A percentile compares a stretch with the other conserved stretches of the same genome.
Evolutionary conservation across 2,329 filamentous ascomycete species (phyloP).

Genomic region (Cytospora paraplurivora): DNA sequence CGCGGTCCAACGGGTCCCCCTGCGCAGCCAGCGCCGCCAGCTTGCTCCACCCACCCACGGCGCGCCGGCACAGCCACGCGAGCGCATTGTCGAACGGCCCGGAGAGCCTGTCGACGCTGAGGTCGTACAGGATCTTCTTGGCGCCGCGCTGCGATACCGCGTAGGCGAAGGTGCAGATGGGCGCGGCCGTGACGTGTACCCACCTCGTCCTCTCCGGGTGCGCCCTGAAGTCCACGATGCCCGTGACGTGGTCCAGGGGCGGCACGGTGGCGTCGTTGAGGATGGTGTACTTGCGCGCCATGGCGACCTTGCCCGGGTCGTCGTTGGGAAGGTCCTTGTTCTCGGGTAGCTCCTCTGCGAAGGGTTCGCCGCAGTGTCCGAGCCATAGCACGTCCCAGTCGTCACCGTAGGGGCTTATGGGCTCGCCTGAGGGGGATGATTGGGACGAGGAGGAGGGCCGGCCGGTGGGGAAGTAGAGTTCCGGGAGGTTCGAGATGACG

Average conservation of each 20-base stretch:
- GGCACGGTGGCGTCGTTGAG: constrained; percentile 36
- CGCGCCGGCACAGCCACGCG: constrained; percentile 37
- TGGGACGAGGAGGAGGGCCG: constrained; percentile 13
- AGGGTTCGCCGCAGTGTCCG: constrained; percentile 48
- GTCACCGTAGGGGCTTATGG: constrained; percentile 44
- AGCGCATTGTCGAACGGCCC: constrained; percentile 40
- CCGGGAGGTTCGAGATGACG: constrained; percentile 23
- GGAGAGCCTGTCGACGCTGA: constrained; percentile 36
- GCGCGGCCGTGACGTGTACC: constrained; percentile 40
- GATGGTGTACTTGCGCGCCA: constrained; percentile 28
- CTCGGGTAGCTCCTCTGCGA: constrained; percentile 33
- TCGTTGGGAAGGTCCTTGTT: constrained; percentile 13
- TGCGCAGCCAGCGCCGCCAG: constrained; percentile 7
- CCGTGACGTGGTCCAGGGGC: constrained; percentile 32
- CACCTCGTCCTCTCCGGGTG: constrained; percentile 41
- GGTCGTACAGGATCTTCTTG: constrained; percentile 35
- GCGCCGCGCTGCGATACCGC: constrained; percentile 35
- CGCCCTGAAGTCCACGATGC: constrained; percentile 34
- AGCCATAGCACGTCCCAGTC: constrained; percentile 58
- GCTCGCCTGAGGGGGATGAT: constrained; percentile 26
- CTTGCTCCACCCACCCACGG: constrained; percentile 32
- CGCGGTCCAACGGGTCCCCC: constrained; percentile 18
- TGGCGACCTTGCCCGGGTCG: constrained; percentile 20
- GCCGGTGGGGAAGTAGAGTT: constrained; percentile 23
- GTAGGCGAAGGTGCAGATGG: constrained; percentile 43